A percentile compares a stretch with the other conserved stretches of the same genome.
Evolutionary conservation across 345 rosid species (phyloP).

Genomic region (Rhodamnia rubescens): DNA sequence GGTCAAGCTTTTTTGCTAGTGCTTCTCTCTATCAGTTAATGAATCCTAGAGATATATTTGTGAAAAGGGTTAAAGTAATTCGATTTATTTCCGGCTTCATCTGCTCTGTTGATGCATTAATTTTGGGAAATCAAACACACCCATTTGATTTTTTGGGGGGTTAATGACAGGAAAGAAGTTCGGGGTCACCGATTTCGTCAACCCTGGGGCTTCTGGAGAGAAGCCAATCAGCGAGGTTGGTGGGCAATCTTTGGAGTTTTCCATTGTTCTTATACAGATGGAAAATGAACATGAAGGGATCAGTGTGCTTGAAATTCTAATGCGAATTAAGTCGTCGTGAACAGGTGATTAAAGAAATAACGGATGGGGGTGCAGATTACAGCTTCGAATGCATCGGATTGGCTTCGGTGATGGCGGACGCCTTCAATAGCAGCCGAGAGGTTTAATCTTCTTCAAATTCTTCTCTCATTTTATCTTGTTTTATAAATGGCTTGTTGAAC

Average conservation of each 20-base stretch:
- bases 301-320: background rate
- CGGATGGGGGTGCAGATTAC: conserved; percentile 65
- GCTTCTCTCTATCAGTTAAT: background rate
- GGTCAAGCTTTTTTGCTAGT: background rate
- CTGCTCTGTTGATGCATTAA: background rate
- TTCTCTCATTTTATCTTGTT: background rate
- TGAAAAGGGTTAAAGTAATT: background rate
- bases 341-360: conserved; percentile 51
- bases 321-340: background rate
- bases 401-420: conserved; percentile 37
- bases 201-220: conserved; percentile 35
- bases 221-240: conserved; percentile 28
- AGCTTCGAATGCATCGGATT: conserved; percentile 75
- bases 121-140: background rate
- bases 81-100: background rate
- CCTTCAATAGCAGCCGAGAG: conserved; percentile 41
- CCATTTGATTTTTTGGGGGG: background rate
- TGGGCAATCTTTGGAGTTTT: background rate
- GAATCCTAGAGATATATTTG: background rate
- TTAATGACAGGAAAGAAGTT: conserved; percentile 33
- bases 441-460: conserved; percentile 1
- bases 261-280: background rate
- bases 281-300: background rate
- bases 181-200: conserved; percentile 60
- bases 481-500: background rate